Percentiles rank a stretch among this genome's conserved stretches.
Conservation (phyloP, 192 early-diverging fungal genomes). For the Umbelopsis ramanniana region DNA sequence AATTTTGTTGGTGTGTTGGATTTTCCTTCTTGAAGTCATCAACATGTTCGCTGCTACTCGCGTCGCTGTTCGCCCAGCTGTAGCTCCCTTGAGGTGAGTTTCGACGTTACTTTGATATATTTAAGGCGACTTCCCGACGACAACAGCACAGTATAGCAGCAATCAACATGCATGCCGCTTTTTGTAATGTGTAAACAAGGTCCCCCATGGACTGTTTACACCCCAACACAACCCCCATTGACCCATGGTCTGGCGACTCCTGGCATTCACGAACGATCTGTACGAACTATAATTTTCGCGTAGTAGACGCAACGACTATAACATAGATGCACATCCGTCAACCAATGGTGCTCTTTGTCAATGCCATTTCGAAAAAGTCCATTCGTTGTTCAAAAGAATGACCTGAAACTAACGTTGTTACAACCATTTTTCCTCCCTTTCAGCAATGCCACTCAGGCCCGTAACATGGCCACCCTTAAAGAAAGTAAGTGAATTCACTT, state of each 20-base stretch:
- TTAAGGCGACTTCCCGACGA: neutral
- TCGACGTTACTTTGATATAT: neutral
- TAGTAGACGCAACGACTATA: too few relatives aligned
- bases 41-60: constrained; percentile 42
- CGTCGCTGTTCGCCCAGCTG: constrained; percentile 43
- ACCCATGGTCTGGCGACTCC: too few relatives aligned
- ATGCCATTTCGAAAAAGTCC: neutral
- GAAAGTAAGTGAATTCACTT: constrained; percentile 69
- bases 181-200: constrained; percentile 9
- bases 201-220: neutral
- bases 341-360: neutral
- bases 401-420: neutral
- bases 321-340: too few relatives aligned
- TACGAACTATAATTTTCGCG: too few relatives aligned
- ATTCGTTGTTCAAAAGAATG: neutral
- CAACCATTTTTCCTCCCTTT: neutral
- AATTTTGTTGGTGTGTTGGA: neutral
- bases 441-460: constrained; percentile 71
- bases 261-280: too few relatives aligned
- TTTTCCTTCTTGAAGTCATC: constrained; percentile 25
- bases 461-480: constrained; percentile 94
- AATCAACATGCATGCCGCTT: neutral
- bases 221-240: too few relatives aligned
- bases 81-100: constrained; percentile 38
- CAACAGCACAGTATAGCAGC: neutral